A percentile compares a stretch with the other conserved stretches of the same genome.
Evolutionary conservation across 2,329 filamentous ascomycete species (phyloP).

Genomic region (Aspergillus amoenus): DNA sequence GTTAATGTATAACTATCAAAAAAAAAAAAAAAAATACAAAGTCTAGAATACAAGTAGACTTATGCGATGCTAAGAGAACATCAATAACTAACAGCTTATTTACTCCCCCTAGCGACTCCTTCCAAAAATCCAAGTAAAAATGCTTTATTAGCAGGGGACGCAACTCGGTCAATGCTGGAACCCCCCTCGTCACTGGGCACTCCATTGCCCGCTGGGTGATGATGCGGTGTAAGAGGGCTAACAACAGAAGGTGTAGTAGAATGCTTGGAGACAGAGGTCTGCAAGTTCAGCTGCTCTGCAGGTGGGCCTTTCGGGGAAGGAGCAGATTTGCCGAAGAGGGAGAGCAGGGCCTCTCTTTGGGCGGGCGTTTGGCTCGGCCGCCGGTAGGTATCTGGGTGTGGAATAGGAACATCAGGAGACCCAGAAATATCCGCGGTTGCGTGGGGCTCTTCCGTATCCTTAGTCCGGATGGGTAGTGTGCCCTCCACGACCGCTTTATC

Average conservation of each 20-base stretch:
- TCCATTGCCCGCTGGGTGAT: conserved; percentile 20
- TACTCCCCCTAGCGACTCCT: conserved; percentile 48
- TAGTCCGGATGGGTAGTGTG: conserved; percentile 28
- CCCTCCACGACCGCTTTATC: conserved; percentile 35
- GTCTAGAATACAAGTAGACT: conserved; percentile 2
- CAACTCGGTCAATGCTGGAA: conserved; percentile 46
- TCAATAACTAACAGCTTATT: conserved; percentile 20
- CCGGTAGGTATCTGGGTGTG: conserved; percentile 31
- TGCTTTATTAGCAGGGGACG: conserved; percentile 68
- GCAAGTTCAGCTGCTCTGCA: conserved; percentile 22
- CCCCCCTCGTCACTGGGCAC: conserved; percentile 30
- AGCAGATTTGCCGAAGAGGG: conserved; percentile 59
- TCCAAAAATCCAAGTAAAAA: conserved; percentile 77
- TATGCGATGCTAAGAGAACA: neutral
- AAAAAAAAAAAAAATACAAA: neutral
- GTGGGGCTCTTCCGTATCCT: conserved; percentile 21
- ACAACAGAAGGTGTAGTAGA: conserved; percentile 26
- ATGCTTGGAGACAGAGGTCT: conserved; percentile 19
- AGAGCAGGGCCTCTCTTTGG: conserved; percentile 55
- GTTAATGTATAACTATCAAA: neutral
- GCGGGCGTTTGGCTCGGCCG: conserved; percentile 43
- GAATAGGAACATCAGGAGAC: conserved; percentile 14
- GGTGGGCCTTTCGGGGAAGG: conserved; percentile 24
- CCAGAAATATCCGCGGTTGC: conserved; percentile 10
- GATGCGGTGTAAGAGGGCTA: conserved; percentile 31